phyloP scores from a whole-genome alignment of 1,284 basidiomycete species.

The Jaminaea rosea region DNA sequence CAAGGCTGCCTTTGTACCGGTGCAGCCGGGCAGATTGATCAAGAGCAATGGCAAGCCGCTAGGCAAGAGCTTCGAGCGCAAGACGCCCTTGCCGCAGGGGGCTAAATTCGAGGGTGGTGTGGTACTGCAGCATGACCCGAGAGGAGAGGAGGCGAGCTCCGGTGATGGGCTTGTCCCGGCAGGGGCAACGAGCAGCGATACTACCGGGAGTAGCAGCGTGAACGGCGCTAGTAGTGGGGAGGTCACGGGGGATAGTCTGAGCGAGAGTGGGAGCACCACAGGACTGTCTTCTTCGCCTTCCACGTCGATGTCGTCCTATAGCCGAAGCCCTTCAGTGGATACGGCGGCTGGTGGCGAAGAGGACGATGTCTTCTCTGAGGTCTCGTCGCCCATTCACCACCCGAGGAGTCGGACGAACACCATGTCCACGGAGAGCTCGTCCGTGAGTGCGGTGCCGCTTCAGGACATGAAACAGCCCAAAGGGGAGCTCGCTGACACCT shows the following conservation, averaged over 20 bases:
- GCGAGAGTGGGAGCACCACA: too few relatives aligned
- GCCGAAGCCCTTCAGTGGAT: too few relatives aligned
- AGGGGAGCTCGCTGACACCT: neutral
- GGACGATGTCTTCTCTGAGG: neutral
- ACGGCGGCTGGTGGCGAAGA: neutral
- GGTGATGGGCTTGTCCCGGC: slow-evolving; percentile 27
- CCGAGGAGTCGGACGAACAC: neutral
- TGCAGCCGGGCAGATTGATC: slow-evolving; percentile 23
- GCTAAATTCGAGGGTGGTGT: slow-evolving; percentile 23
- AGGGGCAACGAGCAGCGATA: neutral
- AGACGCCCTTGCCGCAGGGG: slow-evolving; percentile 11
- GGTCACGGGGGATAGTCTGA: neutral
- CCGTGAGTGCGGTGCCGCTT: neutral
- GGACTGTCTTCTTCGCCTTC: too few relatives aligned
- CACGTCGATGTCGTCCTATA: neutral
- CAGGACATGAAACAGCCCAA: too few relatives aligned
- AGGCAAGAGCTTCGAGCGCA: slow-evolving; percentile 29
- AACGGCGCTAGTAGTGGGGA: neutral
- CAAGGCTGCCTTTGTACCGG: slow-evolving; percentile 30
- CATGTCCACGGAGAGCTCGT: neutral
- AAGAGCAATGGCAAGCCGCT: slow-evolving; percentile 23
- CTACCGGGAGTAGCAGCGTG: neutral
- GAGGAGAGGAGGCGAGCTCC: slow-evolving; percentile 19
- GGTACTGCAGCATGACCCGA: slow-evolving; percentile 29
- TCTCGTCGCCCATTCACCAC: neutral